Evolutionary conservation across 2,329 filamentous ascomycete genomes (phyloP), one percentile per base, ranked within the genome.

Genomic region (Pseudopithomyces maydicus): DNA sequence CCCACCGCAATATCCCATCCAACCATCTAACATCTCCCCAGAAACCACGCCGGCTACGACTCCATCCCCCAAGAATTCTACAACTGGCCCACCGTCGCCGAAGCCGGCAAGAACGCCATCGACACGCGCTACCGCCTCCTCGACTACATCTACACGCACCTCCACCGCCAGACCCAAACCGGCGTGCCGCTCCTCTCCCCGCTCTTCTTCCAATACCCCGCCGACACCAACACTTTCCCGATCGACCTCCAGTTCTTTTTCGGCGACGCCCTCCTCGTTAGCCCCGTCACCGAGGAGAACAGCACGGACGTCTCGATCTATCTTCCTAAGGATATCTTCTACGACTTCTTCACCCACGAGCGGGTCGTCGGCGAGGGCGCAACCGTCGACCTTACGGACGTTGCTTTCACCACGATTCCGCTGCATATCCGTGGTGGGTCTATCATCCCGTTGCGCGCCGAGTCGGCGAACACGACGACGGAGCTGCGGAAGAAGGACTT

Each of bases 111-210:
- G 54, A 88, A 84, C 49, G 88, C 85, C 17, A 91, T 92, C 64
- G 82, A 83, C 26, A 87, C 88, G 46, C 83, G 90, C 15, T 93
- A 92, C 77, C 81, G 84, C 14, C 79, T 93, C 15, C 80, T 93
- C 3, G 90, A 92, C 67, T 92, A 92, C 76, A 81, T 91, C 58
- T 92, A 92, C 79, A 92, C 90, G 1, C 84, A 87, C 1, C 81
- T 91, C 69, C 79, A 87, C 67, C 75, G 77, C 50, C 84, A 90
- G 72, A 82, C 80, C 23, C 63, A 78, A 17, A 83, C 84, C 32
- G 90, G 90, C 29, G 81, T 82, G 3, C 89, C 90, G 0, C 77
- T 86, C 45, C 74, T 91, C 23, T 86, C 85, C 62, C 90, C 90
- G 0, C 72, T 92, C 55, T 91, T 89, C 75, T 93, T 88, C 77